Conservation (phyloP, 2,329 filamentous ascomycete species). For the Cryphonectria naterciae region DNA sequence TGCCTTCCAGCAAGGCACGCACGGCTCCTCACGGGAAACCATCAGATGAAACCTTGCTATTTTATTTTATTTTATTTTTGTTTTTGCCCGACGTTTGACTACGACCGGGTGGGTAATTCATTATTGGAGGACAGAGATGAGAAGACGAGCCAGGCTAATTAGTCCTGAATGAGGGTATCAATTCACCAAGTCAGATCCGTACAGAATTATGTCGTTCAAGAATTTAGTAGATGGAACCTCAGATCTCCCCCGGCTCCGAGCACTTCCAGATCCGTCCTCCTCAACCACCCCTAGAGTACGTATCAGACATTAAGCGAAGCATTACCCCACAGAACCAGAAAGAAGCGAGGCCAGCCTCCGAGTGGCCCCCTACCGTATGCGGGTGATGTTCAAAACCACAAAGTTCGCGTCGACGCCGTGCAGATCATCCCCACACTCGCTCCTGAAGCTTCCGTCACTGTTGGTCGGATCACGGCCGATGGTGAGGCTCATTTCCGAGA, state of each 20-base stretch:
- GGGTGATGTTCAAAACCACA: slow-evolving; percentile 8
- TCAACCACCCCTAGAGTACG: not conserved
- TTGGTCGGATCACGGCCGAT: slow-evolving; percentile 29
- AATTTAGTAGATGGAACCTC: not conserved
- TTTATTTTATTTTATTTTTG: too few relatives aligned
- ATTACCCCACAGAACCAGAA: not conserved
- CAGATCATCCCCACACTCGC: slow-evolving; percentile 22
- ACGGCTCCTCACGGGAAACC: not conserved
- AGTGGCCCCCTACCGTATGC: not conserved
- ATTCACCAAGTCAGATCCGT: not conserved
- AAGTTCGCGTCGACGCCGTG: slow-evolving; percentile 24
- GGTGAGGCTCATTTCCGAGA: slow-evolving; percentile 25
- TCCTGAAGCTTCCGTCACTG: slow-evolving; percentile 23
- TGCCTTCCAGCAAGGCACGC: not conserved
- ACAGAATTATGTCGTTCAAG: not conserved
- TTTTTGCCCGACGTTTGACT: too few relatives aligned
- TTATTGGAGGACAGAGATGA: not conserved
- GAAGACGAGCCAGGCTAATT: not conserved
- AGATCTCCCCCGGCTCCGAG: not conserved
- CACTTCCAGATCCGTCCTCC: not conserved
- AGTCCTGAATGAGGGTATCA: not conserved
- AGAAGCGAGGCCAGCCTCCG: not conserved
- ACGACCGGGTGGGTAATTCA: not conserved
- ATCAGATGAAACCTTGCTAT: not conserved
- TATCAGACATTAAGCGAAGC: not conserved